Evolutionary conservation across 1,139 yeast genomes (phyloP).

Genomic region (Taiozyma sp.): DNA sequence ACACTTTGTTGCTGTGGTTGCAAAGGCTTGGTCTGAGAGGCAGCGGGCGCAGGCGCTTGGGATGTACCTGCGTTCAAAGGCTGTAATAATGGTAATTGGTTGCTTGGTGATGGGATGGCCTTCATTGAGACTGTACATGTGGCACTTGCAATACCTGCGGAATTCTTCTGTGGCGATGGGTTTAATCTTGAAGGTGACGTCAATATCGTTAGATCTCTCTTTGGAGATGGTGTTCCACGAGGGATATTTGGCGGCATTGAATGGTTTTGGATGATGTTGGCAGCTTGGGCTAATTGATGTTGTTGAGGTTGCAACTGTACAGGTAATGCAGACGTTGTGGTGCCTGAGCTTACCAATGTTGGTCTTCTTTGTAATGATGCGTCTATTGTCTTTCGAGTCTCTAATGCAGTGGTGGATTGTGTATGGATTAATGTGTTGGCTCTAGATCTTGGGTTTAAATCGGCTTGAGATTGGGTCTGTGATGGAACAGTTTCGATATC

Average conservation of each 20-base stretch:
- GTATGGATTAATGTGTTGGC: conserved; percentile 46
- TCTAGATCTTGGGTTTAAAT: conserved; percentile 32
- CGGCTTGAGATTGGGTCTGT: conserved; percentile 19
- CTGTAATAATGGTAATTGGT: conserved; percentile 23
- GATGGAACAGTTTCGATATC: conserved; percentile 21
- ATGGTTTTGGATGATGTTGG: conserved; percentile 1
- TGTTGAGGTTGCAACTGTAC: conserved; percentile 5
- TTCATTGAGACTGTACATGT: conserved; percentile 17
- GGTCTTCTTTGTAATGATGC: conserved; percentile 22
- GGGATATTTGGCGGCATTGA: conserved; percentile 10
- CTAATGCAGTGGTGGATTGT: conserved; percentile 44
- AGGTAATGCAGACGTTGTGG: conserved; percentile 2
- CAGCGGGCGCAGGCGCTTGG: conserved; percentile 8
- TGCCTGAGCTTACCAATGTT: conserved; percentile 6
- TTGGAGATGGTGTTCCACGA: conserved; percentile 23
- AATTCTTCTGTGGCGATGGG: conserved; percentile 20
- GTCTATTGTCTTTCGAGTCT: conserved; percentile 29
- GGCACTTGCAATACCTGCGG: background rate
- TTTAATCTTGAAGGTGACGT: conserved; percentile 19
- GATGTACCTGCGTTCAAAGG: conserved; percentile 16
- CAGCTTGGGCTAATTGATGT: conserved; percentile 1
- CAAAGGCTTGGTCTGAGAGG: conserved; percentile 1
- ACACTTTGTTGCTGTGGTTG: conserved; percentile 16
- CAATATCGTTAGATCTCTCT: conserved; percentile 12
- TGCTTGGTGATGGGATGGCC: conserved; percentile 21